phyloP scores from a whole-genome alignment of 2,329 filamentous ascomycete species.

The Tolypocladium paradoxum region DNA sequence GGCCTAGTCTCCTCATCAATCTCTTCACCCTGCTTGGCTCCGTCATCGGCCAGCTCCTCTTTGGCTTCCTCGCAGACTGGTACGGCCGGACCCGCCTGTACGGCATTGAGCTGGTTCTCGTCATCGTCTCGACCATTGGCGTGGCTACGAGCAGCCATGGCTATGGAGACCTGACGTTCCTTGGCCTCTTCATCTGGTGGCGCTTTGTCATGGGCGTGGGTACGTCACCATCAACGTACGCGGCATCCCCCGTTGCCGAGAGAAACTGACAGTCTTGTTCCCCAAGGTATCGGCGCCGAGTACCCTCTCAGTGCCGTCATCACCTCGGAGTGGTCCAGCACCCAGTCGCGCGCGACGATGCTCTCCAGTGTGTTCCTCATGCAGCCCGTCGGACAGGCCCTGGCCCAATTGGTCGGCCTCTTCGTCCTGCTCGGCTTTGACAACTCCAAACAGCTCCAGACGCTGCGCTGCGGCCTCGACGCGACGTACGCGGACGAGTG shows the following conservation, averaged over 20 bases:
- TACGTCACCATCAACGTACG: constrained; percentile 10
- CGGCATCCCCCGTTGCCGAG: background rate
- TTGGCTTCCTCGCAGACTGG: constrained; percentile 42
- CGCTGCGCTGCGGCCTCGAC: constrained; percentile 37
- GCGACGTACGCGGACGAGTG: constrained; percentile 32
- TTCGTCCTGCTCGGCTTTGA: constrained; percentile 38
- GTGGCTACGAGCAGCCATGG: constrained; percentile 41
- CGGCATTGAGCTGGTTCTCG: constrained; percentile 44
- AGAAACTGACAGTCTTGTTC: background rate
- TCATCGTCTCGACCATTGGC: constrained; percentile 46
- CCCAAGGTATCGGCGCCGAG: constrained; percentile 51
- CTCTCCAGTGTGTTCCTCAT: constrained; percentile 58
- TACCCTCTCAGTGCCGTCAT: constrained; percentile 59
- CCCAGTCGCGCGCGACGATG: constrained; percentile 56
- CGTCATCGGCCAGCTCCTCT: constrained; percentile 39
- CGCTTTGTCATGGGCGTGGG: constrained; percentile 44
- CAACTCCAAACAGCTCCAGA: constrained; percentile 27
- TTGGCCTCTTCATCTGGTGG: constrained; percentile 42
- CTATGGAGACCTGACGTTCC: constrained; percentile 37
- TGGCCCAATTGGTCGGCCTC: constrained; percentile 51
- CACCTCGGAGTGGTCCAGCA: constrained; percentile 54
- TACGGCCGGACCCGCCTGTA: constrained; percentile 45
- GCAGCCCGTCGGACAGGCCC: constrained; percentile 57
- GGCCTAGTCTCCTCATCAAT: constrained; percentile 38
- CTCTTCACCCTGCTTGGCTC: constrained; percentile 42